phyloP scores from a whole-genome alignment of 2,329 filamentous ascomycete genomes.

The Xylaria sp. region DNA sequence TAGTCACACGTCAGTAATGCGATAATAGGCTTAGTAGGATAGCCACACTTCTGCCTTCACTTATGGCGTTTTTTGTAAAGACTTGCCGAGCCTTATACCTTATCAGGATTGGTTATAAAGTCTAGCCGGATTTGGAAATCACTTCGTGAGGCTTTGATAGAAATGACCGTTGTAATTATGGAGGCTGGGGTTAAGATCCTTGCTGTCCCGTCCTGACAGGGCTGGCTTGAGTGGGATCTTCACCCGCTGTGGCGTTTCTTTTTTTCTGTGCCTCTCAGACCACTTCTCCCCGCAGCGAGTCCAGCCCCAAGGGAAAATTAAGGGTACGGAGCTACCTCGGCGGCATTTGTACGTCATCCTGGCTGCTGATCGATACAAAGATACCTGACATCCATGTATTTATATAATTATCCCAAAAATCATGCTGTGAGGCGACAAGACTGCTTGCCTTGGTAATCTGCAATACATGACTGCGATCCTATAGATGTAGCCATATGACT shows the following conservation, averaged over 20 bases:
- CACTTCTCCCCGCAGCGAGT: slow-evolving; percentile 32
- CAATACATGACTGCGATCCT: neutral
- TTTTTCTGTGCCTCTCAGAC: slow-evolving; percentile 35
- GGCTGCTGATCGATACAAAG: slow-evolving; percentile 37
- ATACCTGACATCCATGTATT: neutral
- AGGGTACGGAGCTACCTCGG: slow-evolving; percentile 37
- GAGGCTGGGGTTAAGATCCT: slow-evolving; percentile 24
- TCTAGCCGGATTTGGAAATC: slow-evolving; percentile 36
- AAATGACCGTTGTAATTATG: slow-evolving; percentile 30
- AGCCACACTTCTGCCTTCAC: neutral
- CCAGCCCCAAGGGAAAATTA: slow-evolving; percentile 33
- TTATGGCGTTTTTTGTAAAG: neutral
- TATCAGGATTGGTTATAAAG: slow-evolving; percentile 3
- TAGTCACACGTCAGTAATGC: neutral
- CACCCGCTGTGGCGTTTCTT: slow-evolving; percentile 39
- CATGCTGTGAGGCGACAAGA: neutral
- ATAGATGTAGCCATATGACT: neutral
- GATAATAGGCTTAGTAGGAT: slow-evolving; percentile 3
- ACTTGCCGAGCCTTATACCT: slow-evolving; percentile 22
- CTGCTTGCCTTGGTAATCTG: neutral
- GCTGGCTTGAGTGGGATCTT: slow-evolving; percentile 34
- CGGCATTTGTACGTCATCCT: slow-evolving; percentile 38
- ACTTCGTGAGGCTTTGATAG: slow-evolving; percentile 34
- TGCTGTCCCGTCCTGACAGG: slow-evolving; percentile 29
- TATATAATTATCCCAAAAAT: slow-evolving; percentile 23